phyloP scores from a whole-genome alignment of 768 basidiomycete species.

The Mycena filopes region DNA sequence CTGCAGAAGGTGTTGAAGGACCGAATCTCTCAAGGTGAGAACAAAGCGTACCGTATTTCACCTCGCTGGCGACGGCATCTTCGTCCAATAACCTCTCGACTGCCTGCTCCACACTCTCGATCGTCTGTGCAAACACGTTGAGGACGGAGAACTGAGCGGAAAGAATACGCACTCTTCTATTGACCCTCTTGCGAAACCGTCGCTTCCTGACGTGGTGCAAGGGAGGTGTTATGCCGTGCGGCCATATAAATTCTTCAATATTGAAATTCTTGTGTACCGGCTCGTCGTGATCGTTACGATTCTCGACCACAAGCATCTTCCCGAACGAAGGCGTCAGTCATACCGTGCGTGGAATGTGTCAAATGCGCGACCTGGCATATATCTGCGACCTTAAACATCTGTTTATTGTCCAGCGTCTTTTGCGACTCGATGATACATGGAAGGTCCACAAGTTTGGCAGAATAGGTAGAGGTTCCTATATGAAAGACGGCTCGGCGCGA shows the following conservation, averaged over 20 bases:
- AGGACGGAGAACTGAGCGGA: neutral
- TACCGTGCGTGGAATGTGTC: slow-evolving; percentile 17
- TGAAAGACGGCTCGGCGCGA: slow-evolving; percentile 92
- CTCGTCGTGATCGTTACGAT: slow-evolving; percentile 78
- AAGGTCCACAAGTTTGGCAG: slow-evolving; percentile 94
- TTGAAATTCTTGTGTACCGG: slow-evolving; percentile 78
- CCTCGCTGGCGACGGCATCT: slow-evolving; percentile 78
- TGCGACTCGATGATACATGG: slow-evolving; percentile 95
- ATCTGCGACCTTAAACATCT: slow-evolving; percentile 98
- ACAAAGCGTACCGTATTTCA: slow-evolving; percentile 72
- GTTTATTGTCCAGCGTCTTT: slow-evolving; percentile 95
- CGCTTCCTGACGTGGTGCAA: slow-evolving; percentile 90
- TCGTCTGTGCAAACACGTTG: slow-evolving; percentile 63
- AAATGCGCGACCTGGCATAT: slow-evolving; percentile 84
- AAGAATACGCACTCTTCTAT: slow-evolving; percentile 67
- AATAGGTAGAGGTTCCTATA: slow-evolving; percentile 81
- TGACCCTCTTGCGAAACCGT: slow-evolving; percentile 91
- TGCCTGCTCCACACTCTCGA: slow-evolving; percentile 94
- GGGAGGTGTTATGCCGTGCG: slow-evolving; percentile 95
- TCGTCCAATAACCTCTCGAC: slow-evolving; percentile 88
- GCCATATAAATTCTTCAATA: slow-evolving; percentile 97
- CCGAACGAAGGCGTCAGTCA: slow-evolving; percentile 30
- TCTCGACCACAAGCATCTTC: slow-evolving; percentile 93
- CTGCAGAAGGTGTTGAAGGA: slow-evolving; percentile 48
- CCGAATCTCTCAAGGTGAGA: neutral